These are phyloP conservation scores for Monosporascus sp. DNA, from an alignment of 2,329 filamentous ascomycete genomes.

Conservation along the genomic window DNA sequence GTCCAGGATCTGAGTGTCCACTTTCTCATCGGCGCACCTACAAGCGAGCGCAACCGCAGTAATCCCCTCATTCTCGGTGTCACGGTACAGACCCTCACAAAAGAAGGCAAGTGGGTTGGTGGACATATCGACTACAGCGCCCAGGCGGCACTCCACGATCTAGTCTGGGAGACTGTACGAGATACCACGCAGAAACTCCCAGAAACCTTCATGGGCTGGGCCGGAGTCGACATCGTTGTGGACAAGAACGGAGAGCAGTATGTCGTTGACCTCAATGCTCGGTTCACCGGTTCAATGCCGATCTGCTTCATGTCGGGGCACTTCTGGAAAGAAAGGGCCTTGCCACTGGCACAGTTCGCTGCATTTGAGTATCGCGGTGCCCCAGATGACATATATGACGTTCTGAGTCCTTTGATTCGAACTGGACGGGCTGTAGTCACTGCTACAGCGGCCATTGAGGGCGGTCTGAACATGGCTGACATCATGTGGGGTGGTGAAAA, in stretches of 20 bases:
- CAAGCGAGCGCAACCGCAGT: slow-evolving; percentile 8
- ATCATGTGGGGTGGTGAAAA: slow-evolving; percentile 16
- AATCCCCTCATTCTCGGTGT: slow-evolving; percentile 15
- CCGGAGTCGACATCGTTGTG: slow-evolving; percentile 18
- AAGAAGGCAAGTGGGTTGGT: slow-evolving; percentile 15
- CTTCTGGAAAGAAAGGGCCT: slow-evolving; percentile 13
- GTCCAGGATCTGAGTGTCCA: slow-evolving; percentile 17
- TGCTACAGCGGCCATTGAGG: slow-evolving; percentile 13
- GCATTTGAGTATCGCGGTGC: slow-evolving; percentile 13
- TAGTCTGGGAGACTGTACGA: slow-evolving; percentile 13
- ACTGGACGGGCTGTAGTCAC: slow-evolving; percentile 13
- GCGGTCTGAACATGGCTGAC: slow-evolving; percentile 16
- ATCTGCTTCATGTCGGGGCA: slow-evolving; percentile 19
- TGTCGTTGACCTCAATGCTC: slow-evolving; percentile 20
- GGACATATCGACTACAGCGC: slow-evolving; percentile 17
- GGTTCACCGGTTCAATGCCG: slow-evolving; percentile 20
- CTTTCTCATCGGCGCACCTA: slow-evolving; percentile 15
- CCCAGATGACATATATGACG: slow-evolving; percentile 12
- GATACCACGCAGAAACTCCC: slow-evolving; percentile 14
- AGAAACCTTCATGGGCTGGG: slow-evolving; percentile 15
- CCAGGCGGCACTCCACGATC: slow-evolving; percentile 7
- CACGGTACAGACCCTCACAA: slow-evolving; percentile 16
- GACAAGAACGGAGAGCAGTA: slow-evolving; percentile 11
- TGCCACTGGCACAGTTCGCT: slow-evolving; percentile 15
- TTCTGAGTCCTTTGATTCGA: slow-evolving; percentile 7